Evolutionary conservation across 805 yeast genomes (phyloP).

Genomic region (Priceomyces fermenticarens): DNA sequence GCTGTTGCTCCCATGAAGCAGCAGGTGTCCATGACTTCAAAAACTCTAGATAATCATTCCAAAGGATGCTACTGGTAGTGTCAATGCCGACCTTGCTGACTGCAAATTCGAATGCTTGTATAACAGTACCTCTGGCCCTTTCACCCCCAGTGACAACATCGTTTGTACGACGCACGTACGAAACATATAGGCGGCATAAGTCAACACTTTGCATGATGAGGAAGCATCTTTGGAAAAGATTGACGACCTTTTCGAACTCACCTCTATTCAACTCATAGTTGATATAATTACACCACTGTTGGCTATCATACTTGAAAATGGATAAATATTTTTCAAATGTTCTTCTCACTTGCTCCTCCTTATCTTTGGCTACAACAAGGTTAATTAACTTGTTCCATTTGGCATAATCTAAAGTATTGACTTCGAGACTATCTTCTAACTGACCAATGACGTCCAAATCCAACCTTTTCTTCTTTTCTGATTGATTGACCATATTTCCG

Average conservation of each 20-base stretch:
- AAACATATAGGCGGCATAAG: conserved; percentile 75
- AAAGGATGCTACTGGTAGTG: conserved; percentile 62
- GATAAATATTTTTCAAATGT: conserved; percentile 59
- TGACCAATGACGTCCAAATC: conserved; percentile 54
- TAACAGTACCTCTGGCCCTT: conserved; percentile 66
- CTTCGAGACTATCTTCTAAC: conserved; percentile 52
- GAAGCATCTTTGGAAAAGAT: conserved; percentile 62
- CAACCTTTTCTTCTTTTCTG: conserved; percentile 22
- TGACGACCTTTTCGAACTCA: conserved; percentile 65
- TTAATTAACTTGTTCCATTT: conserved; percentile 58
- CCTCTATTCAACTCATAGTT: conserved; percentile 61
- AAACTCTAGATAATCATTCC: conserved; percentile 82
- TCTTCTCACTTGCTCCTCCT: conserved; percentile 55
- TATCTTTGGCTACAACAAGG: conserved; percentile 48
- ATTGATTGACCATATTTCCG: conserved; percentile 8
- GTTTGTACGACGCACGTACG: conserved; percentile 70
- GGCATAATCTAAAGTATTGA: conserved; percentile 50
- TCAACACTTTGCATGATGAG: conserved; percentile 60
- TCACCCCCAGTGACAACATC: conserved; percentile 78
- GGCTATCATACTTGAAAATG: conserved; percentile 62
- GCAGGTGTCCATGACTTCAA: conserved; percentile 75
- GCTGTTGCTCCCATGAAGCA: conserved; percentile 81
- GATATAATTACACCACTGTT: conserved; percentile 73
- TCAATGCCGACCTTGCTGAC: conserved; percentile 77
- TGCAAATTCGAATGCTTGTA: conserved; percentile 83